Evolutionary conservation across 1,284 basidiomycete genomes (phyloP).

Genomic region (Fomitopsis palustris): DNA sequence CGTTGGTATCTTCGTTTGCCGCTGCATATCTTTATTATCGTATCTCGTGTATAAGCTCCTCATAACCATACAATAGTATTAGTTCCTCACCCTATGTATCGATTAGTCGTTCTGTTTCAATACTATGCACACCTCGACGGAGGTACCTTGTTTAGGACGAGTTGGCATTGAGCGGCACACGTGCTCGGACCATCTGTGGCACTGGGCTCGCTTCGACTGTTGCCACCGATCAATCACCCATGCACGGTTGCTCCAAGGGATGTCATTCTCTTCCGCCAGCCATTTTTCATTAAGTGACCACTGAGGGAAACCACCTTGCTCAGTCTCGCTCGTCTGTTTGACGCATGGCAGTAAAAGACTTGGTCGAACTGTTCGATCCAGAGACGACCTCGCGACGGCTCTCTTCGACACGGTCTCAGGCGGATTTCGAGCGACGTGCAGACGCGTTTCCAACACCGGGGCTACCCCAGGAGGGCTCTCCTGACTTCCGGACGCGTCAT

Average conservation of each 20-base stretch:
- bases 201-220: neutral
- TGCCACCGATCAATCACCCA: neutral
- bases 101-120: neutral
- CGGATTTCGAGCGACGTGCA: neutral
- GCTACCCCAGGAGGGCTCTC: neutral
- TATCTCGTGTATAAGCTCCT: neutral
- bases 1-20: neutral
- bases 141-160: neutral
- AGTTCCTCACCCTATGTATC: neutral
- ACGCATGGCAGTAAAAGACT: conserved; percentile 28
- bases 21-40: neutral
- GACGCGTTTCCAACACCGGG: neutral
- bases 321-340: neutral
- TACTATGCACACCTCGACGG: too few relatives aligned
- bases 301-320: neutral
- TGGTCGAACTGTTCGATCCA: conserved; percentile 29
- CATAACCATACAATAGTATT: neutral
- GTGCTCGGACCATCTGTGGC: neutral
- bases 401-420: neutral
- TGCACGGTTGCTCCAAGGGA: neutral
- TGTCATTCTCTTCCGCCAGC: neutral
- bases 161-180: neutral
- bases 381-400: neutral
- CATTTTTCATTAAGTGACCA: neutral
- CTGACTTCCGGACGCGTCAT: neutral